Evolutionary conservation across 2,329 filamentous ascomycete species (phyloP).

Genomic region (Colletotrichum caudatum): DNA sequence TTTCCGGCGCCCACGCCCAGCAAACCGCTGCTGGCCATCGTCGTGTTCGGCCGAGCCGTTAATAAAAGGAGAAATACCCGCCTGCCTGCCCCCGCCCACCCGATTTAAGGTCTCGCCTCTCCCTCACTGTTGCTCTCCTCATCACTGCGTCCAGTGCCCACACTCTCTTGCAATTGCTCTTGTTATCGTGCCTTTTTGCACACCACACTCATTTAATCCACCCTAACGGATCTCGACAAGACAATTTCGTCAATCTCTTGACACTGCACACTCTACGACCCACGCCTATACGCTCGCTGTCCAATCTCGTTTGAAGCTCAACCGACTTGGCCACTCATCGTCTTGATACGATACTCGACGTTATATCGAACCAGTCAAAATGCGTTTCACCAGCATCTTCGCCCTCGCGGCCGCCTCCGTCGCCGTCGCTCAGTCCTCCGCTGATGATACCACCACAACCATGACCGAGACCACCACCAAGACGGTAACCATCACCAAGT

Average conservation of each 20-base stretch:
- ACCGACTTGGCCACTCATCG: constrained; percentile 24
- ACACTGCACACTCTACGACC: constrained; percentile 27
- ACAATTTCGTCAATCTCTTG: constrained; percentile 35
- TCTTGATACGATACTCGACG: constrained; percentile 7
- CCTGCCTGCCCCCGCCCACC: constrained; percentile 31
- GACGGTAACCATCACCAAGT: constrained; percentile 61
- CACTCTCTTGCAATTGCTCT: constrained; percentile 40
- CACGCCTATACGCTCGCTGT: constrained; percentile 8
- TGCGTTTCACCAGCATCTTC: constrained; percentile 60
- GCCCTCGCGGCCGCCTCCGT: constrained; percentile 57
- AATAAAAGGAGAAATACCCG: constrained; percentile 42
- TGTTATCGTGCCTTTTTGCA: constrained; percentile 37
- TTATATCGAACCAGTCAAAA: constrained; percentile 50
- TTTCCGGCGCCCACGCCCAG: constrained; percentile 34
- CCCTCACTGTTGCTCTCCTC: constrained; percentile 27
- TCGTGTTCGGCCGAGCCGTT: constrained; percentile 19
- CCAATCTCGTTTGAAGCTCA: constrained; percentile 15
- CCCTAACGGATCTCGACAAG: constrained; percentile 29
- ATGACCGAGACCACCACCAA: constrained; percentile 59
- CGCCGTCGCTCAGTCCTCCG: constrained; percentile 50
- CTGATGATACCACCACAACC: constrained; percentile 52
- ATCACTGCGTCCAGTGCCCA: constrained; percentile 36
- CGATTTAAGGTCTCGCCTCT: constrained; percentile 1
- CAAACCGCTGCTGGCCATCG: constrained; percentile 1
- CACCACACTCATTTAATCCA: constrained; percentile 30